Base-by-base conservation (phyloP, 2,329 filamentous ascomycete species). In the Colletotrichum gloeosporioides region DNA sequence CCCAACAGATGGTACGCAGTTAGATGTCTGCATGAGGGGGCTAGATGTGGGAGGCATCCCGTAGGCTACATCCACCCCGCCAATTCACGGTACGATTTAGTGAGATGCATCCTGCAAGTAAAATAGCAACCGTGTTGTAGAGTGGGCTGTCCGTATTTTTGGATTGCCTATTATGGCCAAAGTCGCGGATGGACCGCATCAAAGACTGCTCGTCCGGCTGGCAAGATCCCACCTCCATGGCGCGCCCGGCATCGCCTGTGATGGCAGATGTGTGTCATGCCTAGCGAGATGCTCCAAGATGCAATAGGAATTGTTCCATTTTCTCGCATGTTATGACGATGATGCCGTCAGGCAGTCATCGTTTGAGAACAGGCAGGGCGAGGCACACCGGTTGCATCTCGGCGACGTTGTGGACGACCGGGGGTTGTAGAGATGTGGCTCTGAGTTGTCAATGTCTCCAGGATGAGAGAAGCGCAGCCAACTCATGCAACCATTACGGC, bases 401-500 rank as follows among this genome's bases (percentile, higher is more conserved):
- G 66, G 66, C 71, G 75, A 63, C 13, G 61, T 49, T 67, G 66
- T 39, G 36, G n/a, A 55, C n/a, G 66, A 68, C 71, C 39, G 49
- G 75, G 75, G 72, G 63, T 27, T 22, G 22, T 13, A n/a, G 22
- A 70, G 62, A 74, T 71, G 75, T 77, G 72, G 64, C 76, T 76
- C 69, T 77, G 76, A 72, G 76, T 76, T 77, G 76, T 77, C 76
- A 63, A 32, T 32, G 55, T 64, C 29, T 63, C 59, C 62, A 53
- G 29, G 59, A 36, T 53, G 32, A 36, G 49, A 49, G 64, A 68
- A 76, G 73, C 62, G 75, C 57, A 73, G 72, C 69, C 71, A 75
- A 16, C 71, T 66, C 71, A 78, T 64, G 77, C 79, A 80, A 80
- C 78, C 77, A 74, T 78, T 65, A 76, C 76, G 34, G 34, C 59